Base-by-base conservation (phyloP, 179 eudicot species). In the Heliamphora pulchella region DNA sequence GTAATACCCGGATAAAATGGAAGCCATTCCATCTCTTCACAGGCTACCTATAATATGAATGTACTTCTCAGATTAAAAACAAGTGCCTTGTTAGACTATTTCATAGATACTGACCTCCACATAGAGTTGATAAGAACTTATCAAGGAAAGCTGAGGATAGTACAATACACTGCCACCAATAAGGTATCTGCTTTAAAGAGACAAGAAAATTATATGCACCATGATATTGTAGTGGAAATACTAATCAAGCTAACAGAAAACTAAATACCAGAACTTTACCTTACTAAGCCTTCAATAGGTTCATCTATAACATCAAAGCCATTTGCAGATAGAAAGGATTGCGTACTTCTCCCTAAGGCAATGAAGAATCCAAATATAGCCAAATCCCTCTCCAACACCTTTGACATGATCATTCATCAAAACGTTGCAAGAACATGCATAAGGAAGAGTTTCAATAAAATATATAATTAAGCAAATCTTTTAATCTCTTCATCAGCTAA, bases 1-100 rank as follows among this genome's bases (percentile, higher is more conserved):
- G 87, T 83, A 80, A 83, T 85, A 59, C 95, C 94, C n/a, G 98
- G 98, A 88, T 95, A 95, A 83, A 95, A 91, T 58, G 90, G 87
- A 86, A 95, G 92, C 98, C 98, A 95, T 79, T 95, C 98, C 85
- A 95, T 89, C 89, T 93, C 98, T 89, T 95, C 98, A 84, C 98
- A 93, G 18, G 93, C 98, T 77, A 93, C 98, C 98, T 95, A 87
- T 74, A 17, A 61, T 47, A 82, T 68, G 61, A 78, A 50, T 70
- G 41, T 22, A 55, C 18, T 80, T 55, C 62, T 54, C 77, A 78
- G 22, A 71, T 71, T 41, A 71, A 67, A 64, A 77, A 63, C 61
- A 51, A 62, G 2, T 20, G 15, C 47, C 31, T 69, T 63, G 4
- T 50, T 71, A 64, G 53, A 74, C n/a, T 11, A 67, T n/a, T 47